phyloP scores from a whole-genome alignment of 2,329 filamentous ascomycete genomes.

The Arthrobotrys pseudoclavata region DNA sequence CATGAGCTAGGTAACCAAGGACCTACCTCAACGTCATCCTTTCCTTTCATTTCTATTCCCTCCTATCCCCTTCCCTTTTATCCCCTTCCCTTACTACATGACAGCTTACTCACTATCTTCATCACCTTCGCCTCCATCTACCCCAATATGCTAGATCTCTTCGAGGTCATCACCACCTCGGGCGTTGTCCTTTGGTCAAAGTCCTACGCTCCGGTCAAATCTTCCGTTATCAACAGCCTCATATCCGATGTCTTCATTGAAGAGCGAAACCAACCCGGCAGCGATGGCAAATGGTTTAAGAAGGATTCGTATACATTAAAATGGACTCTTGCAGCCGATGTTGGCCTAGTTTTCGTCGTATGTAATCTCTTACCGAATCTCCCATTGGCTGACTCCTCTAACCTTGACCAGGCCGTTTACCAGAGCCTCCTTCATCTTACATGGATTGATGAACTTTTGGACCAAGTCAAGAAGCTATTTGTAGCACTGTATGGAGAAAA shows the following conservation, averaged over 20 bases:
- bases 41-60: background rate
- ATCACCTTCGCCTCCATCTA: background rate
- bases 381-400: constrained; percentile 55
- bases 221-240: constrained; percentile 89
- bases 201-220: constrained; percentile 82
- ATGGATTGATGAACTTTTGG: constrained; percentile 96
- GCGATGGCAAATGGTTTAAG: constrained; percentile 78
- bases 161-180: constrained; percentile 95
- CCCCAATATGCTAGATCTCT: constrained; percentile 78
- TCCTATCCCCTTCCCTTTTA: background rate
- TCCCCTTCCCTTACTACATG: background rate
- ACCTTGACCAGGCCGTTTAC: constrained; percentile 82
- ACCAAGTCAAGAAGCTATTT: constrained; percentile 94
- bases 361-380: constrained; percentile 64
- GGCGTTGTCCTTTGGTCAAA: constrained; percentile 97
- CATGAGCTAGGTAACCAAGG: no score
- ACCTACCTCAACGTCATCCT: constrained; percentile 11
- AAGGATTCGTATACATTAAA: constrained; percentile 95
- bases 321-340: constrained; percentile 92
- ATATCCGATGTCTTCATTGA: constrained; percentile 98
- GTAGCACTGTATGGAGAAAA: constrained; percentile 90
- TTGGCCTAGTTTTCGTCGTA: constrained; percentile 95
- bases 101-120: background rate
- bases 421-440: constrained; percentile 93
- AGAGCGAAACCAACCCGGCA: constrained; percentile 78